phyloP scores from a whole-genome alignment of 495 filamentous ascomycete species.

The Tuber melanosporum region DNA sequence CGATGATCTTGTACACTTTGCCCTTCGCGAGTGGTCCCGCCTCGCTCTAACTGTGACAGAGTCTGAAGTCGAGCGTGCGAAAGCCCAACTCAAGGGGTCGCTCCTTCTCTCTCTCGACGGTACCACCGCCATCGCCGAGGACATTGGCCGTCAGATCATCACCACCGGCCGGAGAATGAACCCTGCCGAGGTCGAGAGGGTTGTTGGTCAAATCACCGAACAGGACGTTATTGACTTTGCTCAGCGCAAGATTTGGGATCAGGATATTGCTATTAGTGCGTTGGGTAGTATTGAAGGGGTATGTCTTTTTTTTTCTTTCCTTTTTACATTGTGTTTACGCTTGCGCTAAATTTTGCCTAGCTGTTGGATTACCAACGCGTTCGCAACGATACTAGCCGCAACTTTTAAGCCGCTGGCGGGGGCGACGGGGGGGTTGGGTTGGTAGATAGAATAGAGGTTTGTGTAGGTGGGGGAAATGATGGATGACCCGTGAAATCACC shows the following conservation, averaged over 20 bases:
- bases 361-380: constrained; percentile 82
- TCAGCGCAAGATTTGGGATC: constrained; percentile 86
- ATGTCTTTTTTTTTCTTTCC: constrained; percentile 24
- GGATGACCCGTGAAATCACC: constrained; percentile 46
- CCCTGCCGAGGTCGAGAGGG: constrained; percentile 88
- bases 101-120: constrained; percentile 94
- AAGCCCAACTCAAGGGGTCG: constrained; percentile 97
- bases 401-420: constrained; percentile 43
- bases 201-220: constrained; percentile 78
- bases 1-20: constrained; percentile 96
- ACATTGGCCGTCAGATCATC: constrained; percentile 96
- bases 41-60: constrained; percentile 77
- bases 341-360: constrained; percentile 17
- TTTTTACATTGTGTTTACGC: background rate
- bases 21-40: constrained; percentile 95
- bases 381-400: constrained; percentile 83
- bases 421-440: background rate
- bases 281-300: constrained; percentile 87
- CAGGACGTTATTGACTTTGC: constrained; percentile 97
- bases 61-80: constrained; percentile 93
- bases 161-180: constrained; percentile 87
- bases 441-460: constrained; percentile 41
- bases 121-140: constrained; percentile 93
- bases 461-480: constrained; percentile 44
- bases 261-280: constrained; percentile 87